Evolutionary conservation across 2,329 filamentous ascomycete genomes (phyloP), one percentile per base, ranked within the genome.

Genomic region (Cercospora zeae-maydis): DNA sequence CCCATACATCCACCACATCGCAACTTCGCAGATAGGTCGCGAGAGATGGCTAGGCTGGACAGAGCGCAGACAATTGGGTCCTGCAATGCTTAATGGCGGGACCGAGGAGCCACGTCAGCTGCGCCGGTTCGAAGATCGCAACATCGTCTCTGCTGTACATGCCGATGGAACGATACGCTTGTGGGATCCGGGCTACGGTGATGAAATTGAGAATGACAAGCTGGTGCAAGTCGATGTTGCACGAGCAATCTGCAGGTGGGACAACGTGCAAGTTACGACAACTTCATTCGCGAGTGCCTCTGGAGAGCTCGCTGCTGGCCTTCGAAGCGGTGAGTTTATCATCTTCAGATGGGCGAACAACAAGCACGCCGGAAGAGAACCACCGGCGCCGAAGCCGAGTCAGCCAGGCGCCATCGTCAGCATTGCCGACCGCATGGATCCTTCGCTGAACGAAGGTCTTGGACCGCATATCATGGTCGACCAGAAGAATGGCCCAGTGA

Each of bases 261-360:
- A 91, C 3, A 85, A 91, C 66, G 81, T 97, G 11, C 88, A 91
- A 52, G 84, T 97, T 9, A 88, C 88, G 0, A 81, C 85, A n/a
- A 89, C 93, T 78, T 92, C 88, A 54, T 86, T 98, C 79, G 87
- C 90, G 1, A 84, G 88, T n/a, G 83, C 81, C 34, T 93, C 91
- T 4, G 91, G 90, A 56, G 95, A 99, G 75, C 83, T 98, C 39
- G 92, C 88, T 3, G 90, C 90, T 24, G 95, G 95, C 5, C 87
- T 93, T 3, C 83, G 83, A 62, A 87, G 85, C 36, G 95, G 95
- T n/a, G 95, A 99, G 75, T 82, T 96, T 0, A 84, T 92, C 1
- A 80, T 98, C 13, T 98, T 93, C 74, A 84, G 90, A 68, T 98
- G 93, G 92, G 91, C 88, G n/a, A 81, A 81, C 30, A 98, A 98